Conservation (phyloP, 768 basidiomycete genomes). For the Termitomyces bulborhizus region DNA sequence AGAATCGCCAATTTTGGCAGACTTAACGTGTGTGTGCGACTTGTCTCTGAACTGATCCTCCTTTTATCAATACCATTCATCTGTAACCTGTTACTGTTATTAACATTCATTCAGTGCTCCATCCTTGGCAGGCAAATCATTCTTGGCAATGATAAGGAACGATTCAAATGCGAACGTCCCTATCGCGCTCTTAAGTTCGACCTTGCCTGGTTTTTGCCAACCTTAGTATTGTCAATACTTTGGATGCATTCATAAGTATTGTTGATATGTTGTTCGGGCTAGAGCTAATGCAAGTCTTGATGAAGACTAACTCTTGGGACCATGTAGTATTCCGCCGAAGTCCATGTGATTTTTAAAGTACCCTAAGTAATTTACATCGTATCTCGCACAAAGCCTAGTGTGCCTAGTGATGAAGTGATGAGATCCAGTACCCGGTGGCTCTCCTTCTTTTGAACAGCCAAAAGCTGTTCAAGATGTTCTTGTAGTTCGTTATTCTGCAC, state of each 20-base stretch:
- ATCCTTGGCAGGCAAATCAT: neutral
- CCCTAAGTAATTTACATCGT: conserved; percentile 31
- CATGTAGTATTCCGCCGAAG: neutral
- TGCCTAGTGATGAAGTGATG: conserved; percentile 68
- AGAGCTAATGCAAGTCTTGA: neutral
- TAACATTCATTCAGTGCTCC: neutral
- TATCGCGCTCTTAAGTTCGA: neutral
- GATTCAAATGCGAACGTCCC: neutral
- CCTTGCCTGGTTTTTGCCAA: neutral
- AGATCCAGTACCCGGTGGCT: conserved; percentile 72
- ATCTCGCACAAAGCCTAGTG: conserved; percentile 70
- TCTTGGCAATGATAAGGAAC: neutral
- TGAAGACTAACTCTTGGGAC: neutral
- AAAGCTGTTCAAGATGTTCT: conserved; percentile 48
- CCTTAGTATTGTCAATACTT: too few species aligned
- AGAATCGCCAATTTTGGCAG: conserved; percentile 11
- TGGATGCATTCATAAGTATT: neutral
- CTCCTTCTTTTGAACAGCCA: conserved; percentile 67
- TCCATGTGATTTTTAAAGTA: neutral
- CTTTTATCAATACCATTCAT: neutral
- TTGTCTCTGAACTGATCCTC: neutral
- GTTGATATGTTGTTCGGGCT: neutral
- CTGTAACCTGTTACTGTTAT: neutral
- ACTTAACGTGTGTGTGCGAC: neutral
- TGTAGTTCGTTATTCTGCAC: conserved; percentile 64